Conservation (phyloP, 2,329 filamentous ascomycete genomes). For the Teratosphaeria destructans region DNA sequence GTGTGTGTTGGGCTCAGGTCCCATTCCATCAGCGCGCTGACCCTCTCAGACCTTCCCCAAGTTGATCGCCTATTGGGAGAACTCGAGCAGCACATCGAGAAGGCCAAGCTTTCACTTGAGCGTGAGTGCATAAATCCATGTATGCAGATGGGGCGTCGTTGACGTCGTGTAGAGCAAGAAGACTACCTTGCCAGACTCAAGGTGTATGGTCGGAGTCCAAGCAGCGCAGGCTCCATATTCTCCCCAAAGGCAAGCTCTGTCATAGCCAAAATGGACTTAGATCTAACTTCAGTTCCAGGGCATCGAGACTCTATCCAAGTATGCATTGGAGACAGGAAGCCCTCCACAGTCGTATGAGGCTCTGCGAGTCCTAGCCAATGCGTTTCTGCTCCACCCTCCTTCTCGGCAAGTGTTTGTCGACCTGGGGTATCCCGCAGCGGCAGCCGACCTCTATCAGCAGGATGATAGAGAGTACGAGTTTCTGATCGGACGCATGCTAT, state of each 20-base stretch:
- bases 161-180: slow-evolving; percentile 46
- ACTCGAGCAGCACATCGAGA: slow-evolving; percentile 19
- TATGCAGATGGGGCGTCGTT: slow-evolving; percentile 1
- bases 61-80: slow-evolving; percentile 19
- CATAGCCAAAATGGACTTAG: neutral
- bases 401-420: slow-evolving; percentile 66
- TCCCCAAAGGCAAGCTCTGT: slow-evolving; percentile 54
- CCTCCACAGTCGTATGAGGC: slow-evolving; percentile 59
- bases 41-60: slow-evolving; percentile 11
- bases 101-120: slow-evolving; percentile 18
- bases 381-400: slow-evolving; percentile 58
- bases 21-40: neutral
- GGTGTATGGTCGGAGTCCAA: slow-evolving; percentile 61
- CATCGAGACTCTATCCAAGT: slow-evolving; percentile 58
- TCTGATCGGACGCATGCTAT: slow-evolving; percentile 64
- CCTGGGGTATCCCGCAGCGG: slow-evolving; percentile 54
- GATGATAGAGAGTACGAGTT: slow-evolving; percentile 80
- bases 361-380: slow-evolving; percentile 75
- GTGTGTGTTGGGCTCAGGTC: neutral
- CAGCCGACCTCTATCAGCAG: slow-evolving; percentile 58
- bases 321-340: slow-evolving; percentile 57
- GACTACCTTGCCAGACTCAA: slow-evolving; percentile 56
- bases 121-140: slow-evolving; percentile 7
- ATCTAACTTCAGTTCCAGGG: slow-evolving; percentile 44
- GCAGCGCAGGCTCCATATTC: slow-evolving; percentile 71